Percentiles rank a stretch among this genome's conserved stretches.
Conservation (phyloP, 306 rosid genomes). For the Senna tora region DNA sequence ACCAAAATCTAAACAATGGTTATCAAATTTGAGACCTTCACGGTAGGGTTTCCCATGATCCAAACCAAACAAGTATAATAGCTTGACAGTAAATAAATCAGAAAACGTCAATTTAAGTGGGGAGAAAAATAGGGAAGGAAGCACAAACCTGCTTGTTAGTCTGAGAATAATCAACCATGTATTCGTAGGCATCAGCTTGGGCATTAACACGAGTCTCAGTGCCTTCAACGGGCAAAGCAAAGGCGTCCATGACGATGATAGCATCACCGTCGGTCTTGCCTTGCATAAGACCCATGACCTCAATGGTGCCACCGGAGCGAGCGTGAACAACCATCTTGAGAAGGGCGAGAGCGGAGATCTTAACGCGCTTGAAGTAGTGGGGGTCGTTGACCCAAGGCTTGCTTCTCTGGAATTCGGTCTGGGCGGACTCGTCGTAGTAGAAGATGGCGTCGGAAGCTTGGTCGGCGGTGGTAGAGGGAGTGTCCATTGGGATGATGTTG, state of each 20-base stretch:
- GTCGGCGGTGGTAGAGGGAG: slow-evolving; percentile 57
- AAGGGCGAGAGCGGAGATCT: slow-evolving; percentile 96
- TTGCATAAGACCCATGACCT: slow-evolving; percentile 99
- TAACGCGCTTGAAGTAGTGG: slow-evolving; percentile 96
- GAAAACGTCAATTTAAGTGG: background rate
- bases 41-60: slow-evolving; percentile 24
- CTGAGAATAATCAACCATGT: slow-evolving; percentile 97
- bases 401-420: slow-evolving; percentile 78
- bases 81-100: background rate
- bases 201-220: slow-evolving; percentile 99
- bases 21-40: background rate
- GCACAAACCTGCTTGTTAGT: slow-evolving; percentile 82
- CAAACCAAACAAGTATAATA: background rate
- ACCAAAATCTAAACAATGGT: background rate
- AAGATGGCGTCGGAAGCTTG: slow-evolving; percentile 76
- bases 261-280: slow-evolving; percentile 93
- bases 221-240: slow-evolving; percentile 97
- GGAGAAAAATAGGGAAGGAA: background rate
- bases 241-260: slow-evolving; percentile 96
- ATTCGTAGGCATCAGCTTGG: slow-evolving; percentile 97
- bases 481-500: slow-evolving; percentile 80
- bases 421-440: slow-evolving; percentile 83
- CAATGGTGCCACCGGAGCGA: slow-evolving; percentile 97
- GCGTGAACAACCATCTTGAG: slow-evolving; percentile 99
- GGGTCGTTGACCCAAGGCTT: slow-evolving; percentile 94